These are phyloP conservation scores for Lasiodiplodia theobromae DNA, from an alignment of 2,329 filamentous ascomycete species.

Conservation along the genomic window DNA sequence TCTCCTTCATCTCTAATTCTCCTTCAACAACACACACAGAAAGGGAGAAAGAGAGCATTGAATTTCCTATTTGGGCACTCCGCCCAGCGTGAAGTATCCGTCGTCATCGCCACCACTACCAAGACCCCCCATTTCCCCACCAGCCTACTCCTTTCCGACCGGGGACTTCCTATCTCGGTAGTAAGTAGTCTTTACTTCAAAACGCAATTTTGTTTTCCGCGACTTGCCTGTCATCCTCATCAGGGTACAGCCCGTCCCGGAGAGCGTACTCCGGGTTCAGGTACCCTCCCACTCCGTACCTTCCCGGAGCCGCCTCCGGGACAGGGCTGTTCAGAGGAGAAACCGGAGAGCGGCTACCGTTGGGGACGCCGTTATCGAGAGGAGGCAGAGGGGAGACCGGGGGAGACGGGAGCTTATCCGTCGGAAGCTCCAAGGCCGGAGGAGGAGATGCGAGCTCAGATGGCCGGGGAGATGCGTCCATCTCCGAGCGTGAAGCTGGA, in stretches of 20 bases:
- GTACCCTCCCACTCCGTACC: conserved; percentile 8
- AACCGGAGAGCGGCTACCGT: not conserved
- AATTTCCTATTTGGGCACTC: not conserved
- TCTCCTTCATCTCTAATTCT: not conserved
- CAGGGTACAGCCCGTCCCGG: not conserved
- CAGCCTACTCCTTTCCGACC: not conserved
- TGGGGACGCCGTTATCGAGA: not conserved
- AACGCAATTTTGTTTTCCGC: not conserved
- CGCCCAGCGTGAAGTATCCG: not conserved
- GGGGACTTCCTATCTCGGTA: not conserved
- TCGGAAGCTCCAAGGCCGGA: not conserved
- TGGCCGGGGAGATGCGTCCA: not conserved
- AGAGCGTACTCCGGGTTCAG: conserved; percentile 18
- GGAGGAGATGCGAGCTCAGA: not conserved
- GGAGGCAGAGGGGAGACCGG: not conserved
- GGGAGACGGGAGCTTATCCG: not conserved
- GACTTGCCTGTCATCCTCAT: conserved; percentile 4
- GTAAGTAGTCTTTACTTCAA: not conserved
- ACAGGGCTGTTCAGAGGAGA: not conserved
- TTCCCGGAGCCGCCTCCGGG: not conserved
- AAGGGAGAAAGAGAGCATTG: not conserved
- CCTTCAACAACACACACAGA: not conserved
- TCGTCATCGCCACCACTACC: not conserved
- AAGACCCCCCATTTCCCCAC: not conserved
- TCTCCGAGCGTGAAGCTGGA: not conserved